Evolutionary conservation across 345 rosid species (phyloP).

Genomic region (Salix caprea): DNA sequence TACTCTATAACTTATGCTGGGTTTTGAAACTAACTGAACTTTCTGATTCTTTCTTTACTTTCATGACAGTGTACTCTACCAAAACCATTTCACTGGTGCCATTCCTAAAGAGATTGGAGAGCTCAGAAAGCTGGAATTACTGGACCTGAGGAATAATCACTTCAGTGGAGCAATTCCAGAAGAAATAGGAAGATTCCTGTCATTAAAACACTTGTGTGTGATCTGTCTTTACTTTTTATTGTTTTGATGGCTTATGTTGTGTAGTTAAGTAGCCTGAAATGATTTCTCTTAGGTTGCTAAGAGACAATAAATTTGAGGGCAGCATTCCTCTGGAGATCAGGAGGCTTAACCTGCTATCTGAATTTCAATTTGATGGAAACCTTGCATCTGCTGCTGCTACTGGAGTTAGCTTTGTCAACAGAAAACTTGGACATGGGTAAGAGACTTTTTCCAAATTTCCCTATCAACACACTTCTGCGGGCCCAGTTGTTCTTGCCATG

Average conservation of each 20-base stretch:
- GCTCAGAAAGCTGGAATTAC: constrained; percentile 47
- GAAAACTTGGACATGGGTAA: constrained; percentile 72
- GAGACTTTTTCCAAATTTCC: constrained; percentile 2
- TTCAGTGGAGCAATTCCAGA: constrained; percentile 63
- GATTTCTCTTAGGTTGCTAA: constrained; percentile 54
- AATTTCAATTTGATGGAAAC: constrained; percentile 52
- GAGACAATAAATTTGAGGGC: constrained; percentile 62
- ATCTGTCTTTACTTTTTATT: not conserved
- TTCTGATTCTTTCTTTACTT: constrained; percentile 5
- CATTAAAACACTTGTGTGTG: constrained; percentile 72
- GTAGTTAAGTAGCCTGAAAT: constrained; percentile 9
- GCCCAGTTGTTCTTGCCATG: not conserved
- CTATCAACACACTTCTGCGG: not conserved
- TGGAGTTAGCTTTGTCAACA: constrained; percentile 35
- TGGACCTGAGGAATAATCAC: constrained; percentile 71
- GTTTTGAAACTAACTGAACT: not conserved
- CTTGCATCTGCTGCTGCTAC: constrained; percentile 23
- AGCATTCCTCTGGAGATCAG: constrained; percentile 39
- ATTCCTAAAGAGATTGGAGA: constrained; percentile 67
- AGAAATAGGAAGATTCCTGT: constrained; percentile 39
- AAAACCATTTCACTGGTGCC: constrained; percentile 54
- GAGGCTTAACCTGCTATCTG: constrained; percentile 50
- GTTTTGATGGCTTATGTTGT: not conserved
- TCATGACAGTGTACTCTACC: constrained; percentile 42
- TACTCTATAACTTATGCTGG: not conserved